These are phyloP conservation scores for Lepidium sativum DNA, from an alignment of 345 rosid genomes.

Conservation along the genomic window DNA sequence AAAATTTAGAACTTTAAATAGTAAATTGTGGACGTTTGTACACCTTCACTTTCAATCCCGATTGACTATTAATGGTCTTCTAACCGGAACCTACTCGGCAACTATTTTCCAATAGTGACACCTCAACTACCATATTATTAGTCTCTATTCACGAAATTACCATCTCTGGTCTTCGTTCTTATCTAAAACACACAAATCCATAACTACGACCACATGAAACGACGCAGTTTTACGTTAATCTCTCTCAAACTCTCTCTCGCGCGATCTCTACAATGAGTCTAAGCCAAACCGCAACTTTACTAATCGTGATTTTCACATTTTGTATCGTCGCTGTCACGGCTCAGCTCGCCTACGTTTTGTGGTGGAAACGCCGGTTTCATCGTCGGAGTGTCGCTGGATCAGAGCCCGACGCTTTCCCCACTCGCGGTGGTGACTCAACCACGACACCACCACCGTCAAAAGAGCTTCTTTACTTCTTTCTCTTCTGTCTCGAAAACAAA, in stretches of 20 bases:
- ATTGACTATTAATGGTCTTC: constrained; percentile 16
- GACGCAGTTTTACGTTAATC: not conserved
- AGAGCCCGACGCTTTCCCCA: constrained; percentile 13
- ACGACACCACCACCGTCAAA: constrained; percentile 45
- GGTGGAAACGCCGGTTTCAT: constrained; percentile 38
- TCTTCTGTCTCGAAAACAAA: constrained; percentile 40
- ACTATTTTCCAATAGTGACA: constrained; percentile 18
- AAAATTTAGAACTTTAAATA: not conserved
- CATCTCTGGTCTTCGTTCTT: not conserved
- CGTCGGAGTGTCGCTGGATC: constrained; percentile 23
- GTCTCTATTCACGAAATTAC: not conserved
- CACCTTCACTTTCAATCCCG: not conserved
- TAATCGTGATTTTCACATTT: constrained; percentile 38
- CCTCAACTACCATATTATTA: not conserved
- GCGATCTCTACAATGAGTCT: not conserved
- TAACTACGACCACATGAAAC: not conserved
- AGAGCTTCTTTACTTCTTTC: constrained; percentile 74
- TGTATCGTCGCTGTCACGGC: constrained; percentile 29
- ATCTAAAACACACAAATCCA: not conserved
- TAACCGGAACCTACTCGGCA: constrained; percentile 27
- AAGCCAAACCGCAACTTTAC: constrained; percentile 30
- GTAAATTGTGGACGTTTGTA: not conserved
- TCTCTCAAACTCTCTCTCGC: not conserved
- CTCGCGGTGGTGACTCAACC: constrained; percentile 11
- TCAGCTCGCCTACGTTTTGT: constrained; percentile 42